phyloP scores from a whole-genome alignment of 2,329 filamentous ascomycete species.

The Sclerotinia trifoliorum region DNA sequence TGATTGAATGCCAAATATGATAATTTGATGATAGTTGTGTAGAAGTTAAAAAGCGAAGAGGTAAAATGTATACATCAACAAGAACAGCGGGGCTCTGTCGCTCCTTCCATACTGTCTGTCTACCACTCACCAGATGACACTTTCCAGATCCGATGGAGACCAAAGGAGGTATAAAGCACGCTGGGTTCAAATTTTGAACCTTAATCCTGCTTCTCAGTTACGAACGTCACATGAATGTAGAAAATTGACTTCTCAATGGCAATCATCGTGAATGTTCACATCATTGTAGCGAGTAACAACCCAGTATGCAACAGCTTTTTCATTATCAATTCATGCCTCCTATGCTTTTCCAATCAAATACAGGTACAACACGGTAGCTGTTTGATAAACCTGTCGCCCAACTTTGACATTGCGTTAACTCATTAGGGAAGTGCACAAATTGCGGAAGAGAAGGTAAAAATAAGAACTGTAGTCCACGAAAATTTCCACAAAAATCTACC shows the following conservation, averaged over 20 bases:
- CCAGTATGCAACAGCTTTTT: background rate
- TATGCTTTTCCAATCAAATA: background rate
- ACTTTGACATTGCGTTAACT: background rate
- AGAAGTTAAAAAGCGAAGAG: background rate
- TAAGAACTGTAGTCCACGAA: background rate
- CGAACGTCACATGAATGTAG: background rate
- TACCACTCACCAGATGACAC: background rate
- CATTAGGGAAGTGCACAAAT: slow-evolving; percentile 4
- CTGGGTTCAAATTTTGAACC: background rate
- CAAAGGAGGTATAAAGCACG: background rate
- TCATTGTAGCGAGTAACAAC: background rate
- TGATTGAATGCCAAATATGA: slow-evolving; percentile 26
- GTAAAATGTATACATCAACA: background rate
- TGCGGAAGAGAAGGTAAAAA: slow-evolving; percentile 1
- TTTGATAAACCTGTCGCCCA: background rate
- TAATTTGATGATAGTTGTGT: slow-evolving; percentile 19
- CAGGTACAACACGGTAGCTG: background rate
- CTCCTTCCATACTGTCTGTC: slow-evolving; percentile 15
- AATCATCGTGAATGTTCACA: background rate
- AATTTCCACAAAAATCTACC: background rate
- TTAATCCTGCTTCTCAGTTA: background rate
- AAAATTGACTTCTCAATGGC: background rate
- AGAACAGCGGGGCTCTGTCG: background rate
- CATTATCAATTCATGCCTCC: background rate
- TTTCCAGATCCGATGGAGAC: background rate